phyloP scores from a whole-genome alignment of 768 basidiomycete species.

The Strobilomyces echinocephalus region DNA sequence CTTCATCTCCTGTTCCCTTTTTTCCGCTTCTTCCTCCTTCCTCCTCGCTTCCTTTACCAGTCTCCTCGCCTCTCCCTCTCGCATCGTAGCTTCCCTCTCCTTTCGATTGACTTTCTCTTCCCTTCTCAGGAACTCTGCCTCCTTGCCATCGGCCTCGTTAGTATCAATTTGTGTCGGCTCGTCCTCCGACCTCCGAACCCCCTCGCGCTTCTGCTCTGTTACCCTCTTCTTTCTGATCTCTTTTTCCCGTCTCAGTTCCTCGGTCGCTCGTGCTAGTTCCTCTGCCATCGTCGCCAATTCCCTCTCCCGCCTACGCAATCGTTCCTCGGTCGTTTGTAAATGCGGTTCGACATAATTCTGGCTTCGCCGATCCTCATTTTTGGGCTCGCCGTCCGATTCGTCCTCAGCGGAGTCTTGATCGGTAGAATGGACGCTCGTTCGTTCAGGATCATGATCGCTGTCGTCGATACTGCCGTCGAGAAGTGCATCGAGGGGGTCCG shows the following conservation, averaged over 20 bases:
- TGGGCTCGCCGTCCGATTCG: constrained; percentile 22
- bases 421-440: not conserved
- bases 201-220: constrained; percentile 29
- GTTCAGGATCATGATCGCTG: not conserved
- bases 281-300: constrained; percentile 24
- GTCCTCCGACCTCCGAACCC: not conserved
- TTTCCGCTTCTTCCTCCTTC: not conserved
- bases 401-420: constrained; percentile 28
- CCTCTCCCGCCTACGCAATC: constrained; percentile 31
- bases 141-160: too few species aligned
- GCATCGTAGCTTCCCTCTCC: too few species aligned
- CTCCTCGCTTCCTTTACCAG: constrained; percentile 24
- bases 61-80: constrained; percentile 8
- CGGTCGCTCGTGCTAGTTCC: constrained; percentile 15
- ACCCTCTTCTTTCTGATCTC: constrained; percentile 20
- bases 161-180: too few species aligned
- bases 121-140: too few species aligned
- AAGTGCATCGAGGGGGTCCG: not conserved
- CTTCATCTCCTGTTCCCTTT: constrained; percentile 24
- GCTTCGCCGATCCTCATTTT: constrained; percentile 23
- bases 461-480: not conserved
- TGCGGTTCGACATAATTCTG: constrained; percentile 29
- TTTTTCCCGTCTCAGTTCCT: constrained; percentile 33
- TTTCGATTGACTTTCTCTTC: too few species aligned
- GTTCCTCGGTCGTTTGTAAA: constrained; percentile 30